A percentile compares a stretch with the other conserved stretches of the same genome.
phyloP scores from a whole-genome alignment of 1,284 basidiomycete genomes.

The Cryptococcus maquisensis region DNA sequence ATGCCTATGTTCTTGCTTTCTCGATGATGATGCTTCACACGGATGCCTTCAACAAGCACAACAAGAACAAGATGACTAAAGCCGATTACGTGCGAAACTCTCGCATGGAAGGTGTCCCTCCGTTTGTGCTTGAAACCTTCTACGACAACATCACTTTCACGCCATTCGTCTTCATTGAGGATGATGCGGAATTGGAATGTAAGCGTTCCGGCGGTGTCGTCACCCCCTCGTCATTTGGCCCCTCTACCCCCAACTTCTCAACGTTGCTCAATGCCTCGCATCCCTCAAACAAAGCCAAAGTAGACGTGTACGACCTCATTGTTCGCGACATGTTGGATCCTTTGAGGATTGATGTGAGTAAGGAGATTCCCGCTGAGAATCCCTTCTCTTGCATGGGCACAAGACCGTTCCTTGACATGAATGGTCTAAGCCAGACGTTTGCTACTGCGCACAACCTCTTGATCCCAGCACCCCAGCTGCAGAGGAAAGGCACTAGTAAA shows the following conservation, averaged over 20 bases:
- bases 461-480: constrained; percentile 7
- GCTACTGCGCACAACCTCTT: constrained; percentile 54
- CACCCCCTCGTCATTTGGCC: constrained; percentile 49
- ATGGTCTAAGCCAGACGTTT: constrained; percentile 65
- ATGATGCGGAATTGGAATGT: constrained; percentile 61
- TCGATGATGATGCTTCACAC: constrained; percentile 99
- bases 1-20: constrained; percentile 94
- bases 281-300: constrained; percentile 56
- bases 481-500: constrained; percentile 3
- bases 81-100: constrained; percentile 90
- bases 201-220: constrained; percentile 53
- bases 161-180: constrained; percentile 94
- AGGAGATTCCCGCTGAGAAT: constrained; percentile 60
- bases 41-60: constrained; percentile 95
- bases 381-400: constrained; percentile 77
- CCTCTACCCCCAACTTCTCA: constrained; percentile 17
- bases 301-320: constrained; percentile 91
- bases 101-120: constrained; percentile 73
- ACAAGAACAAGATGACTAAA: constrained; percentile 96
- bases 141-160: constrained; percentile 95
- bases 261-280: constrained; percentile 3
- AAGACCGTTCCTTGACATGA: constrained; percentile 63
- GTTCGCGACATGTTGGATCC: constrained; percentile 67
- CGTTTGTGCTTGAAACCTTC: constrained; percentile 84
- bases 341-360: constrained; percentile 69